These are phyloP conservation scores for Diaporthe ilicicola DNA, from an alignment of 2,329 filamentous ascomycete species.

Conservation along the genomic window DNA sequence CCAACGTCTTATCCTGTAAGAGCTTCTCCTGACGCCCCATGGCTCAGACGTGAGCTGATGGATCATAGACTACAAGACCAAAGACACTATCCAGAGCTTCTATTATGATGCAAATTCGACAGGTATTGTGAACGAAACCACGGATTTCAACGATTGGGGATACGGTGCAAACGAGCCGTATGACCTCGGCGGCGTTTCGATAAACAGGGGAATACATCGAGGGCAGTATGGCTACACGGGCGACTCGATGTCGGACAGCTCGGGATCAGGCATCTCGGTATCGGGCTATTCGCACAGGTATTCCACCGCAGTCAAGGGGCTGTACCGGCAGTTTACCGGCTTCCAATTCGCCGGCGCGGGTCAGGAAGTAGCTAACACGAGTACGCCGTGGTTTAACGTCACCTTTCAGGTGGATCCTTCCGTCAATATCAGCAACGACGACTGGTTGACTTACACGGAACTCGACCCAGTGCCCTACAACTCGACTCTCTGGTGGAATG, in stretches of 20 bases:
- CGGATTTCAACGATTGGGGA: not conserved
- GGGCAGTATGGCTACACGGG: not conserved
- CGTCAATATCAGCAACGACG: not conserved
- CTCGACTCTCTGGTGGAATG: constrained; percentile 23
- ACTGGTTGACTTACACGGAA: rapidly evolving
- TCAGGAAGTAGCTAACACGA: not conserved
- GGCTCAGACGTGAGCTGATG: not conserved
- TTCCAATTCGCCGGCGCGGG: constrained; percentile 17
- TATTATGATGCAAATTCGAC: not conserved
- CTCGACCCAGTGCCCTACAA: constrained; percentile 12
- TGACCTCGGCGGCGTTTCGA: not conserved
- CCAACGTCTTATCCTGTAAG: not conserved
- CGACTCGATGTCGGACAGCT: not conserved
- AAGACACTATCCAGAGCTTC: not conserved
- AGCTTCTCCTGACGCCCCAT: not conserved
- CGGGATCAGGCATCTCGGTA: not conserved
- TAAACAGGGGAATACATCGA: not conserved
- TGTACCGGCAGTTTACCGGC: constrained; percentile 15
- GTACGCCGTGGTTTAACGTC: constrained; percentile 2
- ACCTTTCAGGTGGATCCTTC: constrained; percentile 15
- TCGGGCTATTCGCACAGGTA: not conserved
- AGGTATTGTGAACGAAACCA: not conserved
- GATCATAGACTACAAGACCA: not conserved
- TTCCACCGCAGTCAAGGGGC: not conserved
- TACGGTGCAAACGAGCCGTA: not conserved